Percentiles rank a stretch among this genome's conserved stretches.
phyloP scores from a whole-genome alignment of 2,329 filamentous ascomycete species.

The Aureobasidium namibiae region DNA sequence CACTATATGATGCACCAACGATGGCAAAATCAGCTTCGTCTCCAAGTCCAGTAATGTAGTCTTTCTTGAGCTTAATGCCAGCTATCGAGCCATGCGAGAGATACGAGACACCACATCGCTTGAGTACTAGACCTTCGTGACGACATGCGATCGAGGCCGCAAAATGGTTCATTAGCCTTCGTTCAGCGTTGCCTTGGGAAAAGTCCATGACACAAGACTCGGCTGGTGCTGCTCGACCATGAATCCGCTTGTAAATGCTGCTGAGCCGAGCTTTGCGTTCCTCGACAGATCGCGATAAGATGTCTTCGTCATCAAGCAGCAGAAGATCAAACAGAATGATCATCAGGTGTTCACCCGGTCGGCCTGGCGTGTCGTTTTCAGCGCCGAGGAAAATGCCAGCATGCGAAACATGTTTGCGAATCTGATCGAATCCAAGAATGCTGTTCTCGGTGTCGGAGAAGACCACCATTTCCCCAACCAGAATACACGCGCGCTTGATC shows the following conservation, averaged over 20 bases:
- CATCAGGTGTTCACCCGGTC: slow-evolving; percentile 50
- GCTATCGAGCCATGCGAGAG: slow-evolving; percentile 38
- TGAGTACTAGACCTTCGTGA: slow-evolving; percentile 74
- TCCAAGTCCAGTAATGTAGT: slow-evolving; percentile 70
- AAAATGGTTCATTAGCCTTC: slow-evolving; percentile 55
- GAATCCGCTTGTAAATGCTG: slow-evolving; percentile 44
- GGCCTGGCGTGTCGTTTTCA: slow-evolving; percentile 55
- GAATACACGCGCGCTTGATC: slow-evolving; percentile 59
- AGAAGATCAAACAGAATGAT: slow-evolving; percentile 55
- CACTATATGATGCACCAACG: slow-evolving; percentile 65
- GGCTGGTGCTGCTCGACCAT: slow-evolving; percentile 59
- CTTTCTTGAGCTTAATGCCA: slow-evolving; percentile 78
- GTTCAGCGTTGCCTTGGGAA: slow-evolving; percentile 41
- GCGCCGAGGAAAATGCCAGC: slow-evolving; percentile 63
- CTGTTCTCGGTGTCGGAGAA: slow-evolving; percentile 59
- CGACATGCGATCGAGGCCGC: slow-evolving; percentile 55
- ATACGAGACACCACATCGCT: slow-evolving; percentile 67
- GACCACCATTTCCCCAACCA: slow-evolving; percentile 77
- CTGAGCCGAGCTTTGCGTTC: slow-evolving; percentile 54
- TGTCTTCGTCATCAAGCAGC: slow-evolving; percentile 46
- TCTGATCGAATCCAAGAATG: slow-evolving; percentile 70
- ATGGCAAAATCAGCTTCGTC: slow-evolving; percentile 78
- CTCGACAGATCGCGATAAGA: slow-evolving; percentile 47
- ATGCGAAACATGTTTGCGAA: slow-evolving; percentile 69
- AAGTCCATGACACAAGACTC: slow-evolving; percentile 63